Conservation (phyloP, 129 eudicot species). For the Smallanthus sonchifolius region DNA sequence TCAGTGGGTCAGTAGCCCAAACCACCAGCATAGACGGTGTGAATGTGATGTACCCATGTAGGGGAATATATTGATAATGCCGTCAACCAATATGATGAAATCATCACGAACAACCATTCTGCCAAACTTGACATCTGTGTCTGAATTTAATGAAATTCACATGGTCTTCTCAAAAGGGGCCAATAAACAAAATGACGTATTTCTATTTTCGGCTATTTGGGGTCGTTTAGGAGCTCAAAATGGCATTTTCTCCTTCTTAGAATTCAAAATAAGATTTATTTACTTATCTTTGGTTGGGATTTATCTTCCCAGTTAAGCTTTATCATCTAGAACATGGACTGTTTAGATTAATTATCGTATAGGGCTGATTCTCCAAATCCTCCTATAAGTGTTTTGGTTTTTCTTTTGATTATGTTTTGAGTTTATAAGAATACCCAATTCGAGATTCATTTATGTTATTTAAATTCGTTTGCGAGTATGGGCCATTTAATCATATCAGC, state of each 20-base stretch:
- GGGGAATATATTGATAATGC: no score
- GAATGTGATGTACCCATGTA: not conserved
- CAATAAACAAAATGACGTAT: not conserved
- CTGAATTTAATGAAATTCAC: not conserved
- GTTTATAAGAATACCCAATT: not conserved
- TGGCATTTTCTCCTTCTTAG: not conserved
- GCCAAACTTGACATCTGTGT: not conserved
- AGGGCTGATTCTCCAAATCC: not conserved
- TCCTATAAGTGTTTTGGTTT: not conserved
- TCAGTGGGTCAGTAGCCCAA: no score
- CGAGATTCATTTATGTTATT: not conserved
- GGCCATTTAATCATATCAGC: not conserved
- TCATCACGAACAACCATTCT: slow-evolving; percentile 1
- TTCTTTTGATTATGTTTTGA: not conserved
- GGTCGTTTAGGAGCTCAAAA: not conserved
- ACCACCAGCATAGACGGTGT: not conserved
- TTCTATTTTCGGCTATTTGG: not conserved
- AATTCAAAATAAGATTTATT: not conserved
- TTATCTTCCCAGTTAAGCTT: not conserved
- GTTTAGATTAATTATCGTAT: not conserved
- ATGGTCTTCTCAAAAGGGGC: not conserved
- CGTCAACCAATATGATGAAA: no score
- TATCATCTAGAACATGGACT: not conserved
- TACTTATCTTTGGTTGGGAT: not conserved
- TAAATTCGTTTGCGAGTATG: not conserved